phyloP scores from a whole-genome alignment of 192 early-diverging fungal genomes.

The Cetraspora pellucida region DNA sequence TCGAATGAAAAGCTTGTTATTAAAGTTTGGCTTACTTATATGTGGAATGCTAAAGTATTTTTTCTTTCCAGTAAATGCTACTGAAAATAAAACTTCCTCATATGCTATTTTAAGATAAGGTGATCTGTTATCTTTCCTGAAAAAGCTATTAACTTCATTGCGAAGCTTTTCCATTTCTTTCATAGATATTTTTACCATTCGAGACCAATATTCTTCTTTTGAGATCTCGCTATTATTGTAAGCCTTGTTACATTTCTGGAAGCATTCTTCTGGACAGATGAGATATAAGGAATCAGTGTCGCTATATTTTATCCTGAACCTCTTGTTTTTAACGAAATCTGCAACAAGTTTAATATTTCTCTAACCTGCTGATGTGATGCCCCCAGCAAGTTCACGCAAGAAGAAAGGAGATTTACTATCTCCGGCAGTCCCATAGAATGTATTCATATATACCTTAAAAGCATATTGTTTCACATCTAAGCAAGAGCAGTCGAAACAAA shows the following conservation, averaged over 20 bases:
- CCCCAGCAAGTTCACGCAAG: background rate
- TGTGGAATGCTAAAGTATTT: background rate
- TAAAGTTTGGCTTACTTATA: background rate
- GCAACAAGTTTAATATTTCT: conserved; percentile 18
- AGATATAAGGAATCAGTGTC: background rate
- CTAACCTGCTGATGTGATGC: background rate
- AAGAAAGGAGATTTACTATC: conserved; percentile 12
- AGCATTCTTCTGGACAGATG: conserved; percentile 6
- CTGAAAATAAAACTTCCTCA: conserved; percentile 5
- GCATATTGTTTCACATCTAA: background rate
- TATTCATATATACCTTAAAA: conserved; percentile 21
- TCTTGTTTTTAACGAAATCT: background rate
- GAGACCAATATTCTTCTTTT: conserved; percentile 11
- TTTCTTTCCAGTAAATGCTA: conserved; percentile 26
- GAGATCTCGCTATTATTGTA: background rate
- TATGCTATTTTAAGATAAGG: conserved; percentile 26
- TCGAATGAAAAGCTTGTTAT: background rate
- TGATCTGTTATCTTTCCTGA: background rate
- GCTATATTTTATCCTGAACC: background rate
- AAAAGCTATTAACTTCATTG: background rate
- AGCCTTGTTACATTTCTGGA: background rate
- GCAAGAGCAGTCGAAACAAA: background rate
- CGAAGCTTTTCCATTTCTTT: background rate
- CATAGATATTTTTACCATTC: conserved; percentile 19
- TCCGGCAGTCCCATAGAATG: conserved; percentile 1